phyloP scores from a whole-genome alignment of 2,329 filamentous ascomycete species.

The Juglanconis juglandina region DNA sequence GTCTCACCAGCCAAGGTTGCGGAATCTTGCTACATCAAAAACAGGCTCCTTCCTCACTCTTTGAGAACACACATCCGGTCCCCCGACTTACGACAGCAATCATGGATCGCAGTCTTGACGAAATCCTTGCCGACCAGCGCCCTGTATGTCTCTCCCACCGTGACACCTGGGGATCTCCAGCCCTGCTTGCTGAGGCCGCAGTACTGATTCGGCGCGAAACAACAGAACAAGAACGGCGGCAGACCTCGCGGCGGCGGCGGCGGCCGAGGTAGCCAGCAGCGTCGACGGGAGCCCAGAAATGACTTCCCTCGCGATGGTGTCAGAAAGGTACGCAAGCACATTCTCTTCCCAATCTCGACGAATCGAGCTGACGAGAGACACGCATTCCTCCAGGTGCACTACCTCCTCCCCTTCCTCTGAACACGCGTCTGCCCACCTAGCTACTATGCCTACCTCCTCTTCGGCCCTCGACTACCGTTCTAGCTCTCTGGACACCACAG shows the following conservation, averaged over 20 bases:
- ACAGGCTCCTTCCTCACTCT: not conserved
- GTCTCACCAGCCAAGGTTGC: not conserved
- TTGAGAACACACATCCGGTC: not conserved
- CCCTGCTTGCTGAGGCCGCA: not conserved
- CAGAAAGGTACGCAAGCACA: constrained; percentile 67
- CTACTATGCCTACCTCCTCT: constrained; percentile 19
- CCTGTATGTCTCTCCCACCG: constrained; percentile 23
- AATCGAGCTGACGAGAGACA: constrained; percentile 3
- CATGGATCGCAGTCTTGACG: constrained; percentile 55
- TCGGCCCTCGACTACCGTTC: constrained; percentile 30
- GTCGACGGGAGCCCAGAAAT: constrained; percentile 32
- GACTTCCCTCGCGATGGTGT: constrained; percentile 74
- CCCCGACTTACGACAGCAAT: not conserved
- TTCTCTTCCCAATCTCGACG: not conserved
- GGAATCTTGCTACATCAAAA: not conserved
- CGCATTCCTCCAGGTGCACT: constrained; percentile 19
- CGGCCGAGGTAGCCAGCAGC: constrained; percentile 28
- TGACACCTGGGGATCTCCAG: not conserved
- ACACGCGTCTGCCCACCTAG: constrained; percentile 9
- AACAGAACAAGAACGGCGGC: constrained; percentile 22
- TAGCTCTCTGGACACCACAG: constrained; percentile 26
- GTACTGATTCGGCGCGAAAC: constrained; percentile 6
- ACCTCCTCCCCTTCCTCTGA: constrained; percentile 31
- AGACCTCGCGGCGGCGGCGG: constrained; percentile 22
- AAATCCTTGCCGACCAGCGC: constrained; percentile 49